These are phyloP conservation scores for Globisporangium orthogonon DNA, from an alignment of 352 stramenopile species.

Conservation along the genomic window DNA sequence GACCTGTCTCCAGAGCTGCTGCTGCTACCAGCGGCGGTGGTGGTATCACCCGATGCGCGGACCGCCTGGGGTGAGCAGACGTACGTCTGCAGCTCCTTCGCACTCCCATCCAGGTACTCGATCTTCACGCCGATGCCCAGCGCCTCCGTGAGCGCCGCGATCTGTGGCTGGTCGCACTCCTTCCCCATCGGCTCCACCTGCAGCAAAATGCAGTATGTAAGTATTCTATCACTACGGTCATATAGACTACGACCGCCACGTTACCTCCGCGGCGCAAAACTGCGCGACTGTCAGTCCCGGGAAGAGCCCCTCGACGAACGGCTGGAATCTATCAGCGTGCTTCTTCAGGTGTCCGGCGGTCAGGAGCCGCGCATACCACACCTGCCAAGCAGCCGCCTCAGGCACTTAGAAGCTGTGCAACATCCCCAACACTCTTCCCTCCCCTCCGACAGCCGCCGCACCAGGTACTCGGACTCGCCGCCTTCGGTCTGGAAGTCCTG, in stretches of 20 bases:
- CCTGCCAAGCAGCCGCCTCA: conserved; percentile 13
- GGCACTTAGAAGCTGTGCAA: too few relatives aligned
- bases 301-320: conserved; percentile 85
- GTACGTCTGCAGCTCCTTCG: conserved; percentile 52
- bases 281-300: conserved; percentile 73
- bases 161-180: conserved; percentile 91
- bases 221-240: neutral
- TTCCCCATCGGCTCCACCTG: conserved; percentile 92
- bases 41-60: too few relatives aligned
- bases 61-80: conserved; percentile 49
- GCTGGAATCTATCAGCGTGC: conserved; percentile 82
- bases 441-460: conserved; percentile 13
- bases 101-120: conserved; percentile 91
- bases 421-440: too few relatives aligned
- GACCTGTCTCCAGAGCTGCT: too few relatives aligned
- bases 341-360: conserved; percentile 86
- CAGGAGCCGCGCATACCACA: conserved; percentile 86
- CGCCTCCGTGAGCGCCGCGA: conserved; percentile 89
- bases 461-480: conserved; percentile 81
- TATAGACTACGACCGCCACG: conserved; percentile 2
- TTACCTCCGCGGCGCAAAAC: conserved; percentile 77
- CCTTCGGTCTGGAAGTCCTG: conserved; percentile 84
- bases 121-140: conserved; percentile 87
- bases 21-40: too few relatives aligned
- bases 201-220: neutral